Conservation (phyloP, 805 yeast genomes). For the Candida morakotiae region DNA sequence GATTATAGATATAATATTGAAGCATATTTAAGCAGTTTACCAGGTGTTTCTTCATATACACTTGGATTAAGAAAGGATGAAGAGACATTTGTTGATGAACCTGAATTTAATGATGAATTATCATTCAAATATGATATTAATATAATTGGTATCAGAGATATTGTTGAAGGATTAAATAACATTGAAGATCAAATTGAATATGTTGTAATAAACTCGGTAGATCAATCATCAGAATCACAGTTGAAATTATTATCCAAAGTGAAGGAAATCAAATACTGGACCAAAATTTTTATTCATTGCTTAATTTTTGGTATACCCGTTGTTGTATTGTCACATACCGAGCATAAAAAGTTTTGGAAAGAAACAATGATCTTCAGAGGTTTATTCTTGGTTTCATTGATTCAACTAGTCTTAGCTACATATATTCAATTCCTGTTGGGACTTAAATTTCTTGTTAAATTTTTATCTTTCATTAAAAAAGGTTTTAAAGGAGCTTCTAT, state of each 20-base stretch:
- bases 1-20: slow-evolving; percentile 36
- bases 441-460: slow-evolving; percentile 56
- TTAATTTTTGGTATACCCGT: slow-evolving; percentile 62
- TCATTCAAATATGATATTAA: slow-evolving; percentile 47
- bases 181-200: slow-evolving; percentile 54
- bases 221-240: slow-evolving; percentile 58
- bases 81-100: slow-evolving; percentile 1
- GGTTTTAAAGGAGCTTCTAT: slow-evolving; percentile 64
- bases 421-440: slow-evolving; percentile 71
- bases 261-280: slow-evolving; percentile 75
- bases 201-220: slow-evolving; percentile 41
- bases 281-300: slow-evolving; percentile 47
- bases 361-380: slow-evolving; percentile 50
- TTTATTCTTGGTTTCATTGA: slow-evolving; percentile 55
- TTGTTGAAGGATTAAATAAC: slow-evolving; percentile 43
- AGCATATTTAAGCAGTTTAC: slow-evolving; percentile 29
- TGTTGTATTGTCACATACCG: slow-evolving; percentile 46
- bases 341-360: slow-evolving; percentile 27
- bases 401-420: slow-evolving; percentile 54
- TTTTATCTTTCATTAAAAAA: slow-evolving; percentile 62
- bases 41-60: slow-evolving; percentile 23
- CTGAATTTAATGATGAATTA: slow-evolving; percentile 26
- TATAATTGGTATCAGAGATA: slow-evolving; percentile 56
- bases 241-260: slow-evolving; percentile 61
- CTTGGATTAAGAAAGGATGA: slow-evolving; percentile 1